These are phyloP conservation scores for Spinacia oleracea DNA, from an alignment of 179 eudicot species.

Conservation along the genomic window DNA sequence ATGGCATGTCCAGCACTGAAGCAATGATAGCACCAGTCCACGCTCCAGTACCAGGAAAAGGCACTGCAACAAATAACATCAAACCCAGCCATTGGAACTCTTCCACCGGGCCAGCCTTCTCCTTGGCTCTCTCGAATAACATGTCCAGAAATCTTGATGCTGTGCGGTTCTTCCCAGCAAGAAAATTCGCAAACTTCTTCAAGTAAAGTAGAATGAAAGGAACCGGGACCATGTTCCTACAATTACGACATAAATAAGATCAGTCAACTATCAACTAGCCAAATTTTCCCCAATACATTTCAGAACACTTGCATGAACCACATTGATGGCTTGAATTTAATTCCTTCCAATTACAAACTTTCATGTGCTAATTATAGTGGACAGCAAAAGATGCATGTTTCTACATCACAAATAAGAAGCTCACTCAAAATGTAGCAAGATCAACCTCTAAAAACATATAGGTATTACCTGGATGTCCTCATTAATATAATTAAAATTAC, in stretches of 20 bases:
- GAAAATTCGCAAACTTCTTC: constrained; percentile 65
- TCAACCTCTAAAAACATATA: background rate
- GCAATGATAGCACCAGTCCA: constrained; percentile 96
- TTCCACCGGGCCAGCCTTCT: constrained; percentile 80
- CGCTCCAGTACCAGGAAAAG: constrained; percentile 98
- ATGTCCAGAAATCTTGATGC: constrained; percentile 58
- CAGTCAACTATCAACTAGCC: background rate
- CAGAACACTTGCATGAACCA: background rate
- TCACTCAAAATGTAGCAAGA: background rate
- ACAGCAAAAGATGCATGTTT: background rate
- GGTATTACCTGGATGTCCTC: background rate
- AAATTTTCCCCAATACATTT: background rate
- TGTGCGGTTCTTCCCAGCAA: constrained; percentile 54
- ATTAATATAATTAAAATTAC: background rate
- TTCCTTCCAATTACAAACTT: background rate
- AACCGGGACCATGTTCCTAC: constrained; percentile 95
- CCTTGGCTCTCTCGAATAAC: constrained; percentile 68
- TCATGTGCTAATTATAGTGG: background rate
- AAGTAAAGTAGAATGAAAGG: constrained; percentile 85
- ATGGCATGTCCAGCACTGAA: constrained; percentile 87
- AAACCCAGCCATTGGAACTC: constrained; percentile 97
- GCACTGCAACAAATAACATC: constrained; percentile 95
- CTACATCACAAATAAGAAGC: background rate
- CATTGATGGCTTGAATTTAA: background rate
- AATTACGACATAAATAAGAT: constrained; percentile 3